Evolutionary conservation across 202 grass and related monocot species (phyloP).

Genomic region (Zoysia matrella): DNA sequence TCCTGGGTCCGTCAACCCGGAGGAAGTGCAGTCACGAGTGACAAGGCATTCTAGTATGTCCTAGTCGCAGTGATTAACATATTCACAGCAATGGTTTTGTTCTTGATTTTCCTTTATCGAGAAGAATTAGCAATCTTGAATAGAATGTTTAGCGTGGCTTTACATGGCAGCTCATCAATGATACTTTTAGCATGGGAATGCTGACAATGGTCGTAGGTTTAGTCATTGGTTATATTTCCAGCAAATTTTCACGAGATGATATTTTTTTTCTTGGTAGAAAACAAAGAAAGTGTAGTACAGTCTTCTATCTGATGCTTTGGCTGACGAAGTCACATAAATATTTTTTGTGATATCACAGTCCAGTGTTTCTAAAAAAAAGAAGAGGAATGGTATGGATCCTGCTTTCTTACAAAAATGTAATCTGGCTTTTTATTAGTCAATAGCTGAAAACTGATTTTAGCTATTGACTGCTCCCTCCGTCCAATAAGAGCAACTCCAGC

Average conservation of each 20-base stretch:
- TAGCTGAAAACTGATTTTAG: too few species aligned
- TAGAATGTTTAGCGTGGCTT: conserved; percentile 29
- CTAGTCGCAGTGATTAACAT: conserved; percentile 35
- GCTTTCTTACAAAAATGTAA: too few species aligned
- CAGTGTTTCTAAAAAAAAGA: too few species aligned
- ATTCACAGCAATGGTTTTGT: conserved; percentile 33
- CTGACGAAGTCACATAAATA: not conserved
- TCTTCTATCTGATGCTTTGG: not conserved
- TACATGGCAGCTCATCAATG: conserved; percentile 19
- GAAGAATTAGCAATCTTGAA: conserved; percentile 18
- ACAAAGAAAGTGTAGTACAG: conserved; percentile 21
- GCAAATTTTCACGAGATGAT: conserved; percentile 30
- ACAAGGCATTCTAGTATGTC: conserved; percentile 48
- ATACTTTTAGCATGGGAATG: conserved; percentile 14
- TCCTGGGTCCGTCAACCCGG: conserved; percentile 68
- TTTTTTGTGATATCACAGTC: too few species aligned
- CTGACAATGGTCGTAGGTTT: conserved; percentile 25
- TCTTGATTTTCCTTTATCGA: conserved; percentile 24
- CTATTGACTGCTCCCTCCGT: too few species aligned
- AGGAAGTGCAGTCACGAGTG: conserved; percentile 68
- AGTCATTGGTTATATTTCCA: conserved; percentile 40
- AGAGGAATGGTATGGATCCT: too few species aligned
- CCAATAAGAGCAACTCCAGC: too few species aligned
- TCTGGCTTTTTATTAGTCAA: too few species aligned
- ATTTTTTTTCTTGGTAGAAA: conserved; percentile 20